Conservation (phyloP, 768 basidiomycete genomes). For the Boletus rubropictus region DNA sequence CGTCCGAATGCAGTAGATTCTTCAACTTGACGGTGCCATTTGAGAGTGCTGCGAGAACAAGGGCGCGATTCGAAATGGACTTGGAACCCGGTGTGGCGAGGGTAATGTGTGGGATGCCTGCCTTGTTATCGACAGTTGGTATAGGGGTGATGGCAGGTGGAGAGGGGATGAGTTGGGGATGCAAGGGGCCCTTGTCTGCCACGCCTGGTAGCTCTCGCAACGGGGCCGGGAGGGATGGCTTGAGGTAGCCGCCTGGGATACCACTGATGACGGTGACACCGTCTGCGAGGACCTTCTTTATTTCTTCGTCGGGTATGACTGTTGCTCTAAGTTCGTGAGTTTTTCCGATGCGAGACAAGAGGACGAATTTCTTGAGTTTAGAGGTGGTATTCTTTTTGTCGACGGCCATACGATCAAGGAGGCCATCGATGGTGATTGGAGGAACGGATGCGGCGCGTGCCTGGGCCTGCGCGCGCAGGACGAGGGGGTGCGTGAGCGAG, state of each 20-base stretch:
- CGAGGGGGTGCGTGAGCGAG: slow-evolving; percentile 68
- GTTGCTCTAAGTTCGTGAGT: slow-evolving; percentile 92
- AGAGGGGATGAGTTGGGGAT: slow-evolving; percentile 17
- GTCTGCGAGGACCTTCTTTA: slow-evolving; percentile 75
- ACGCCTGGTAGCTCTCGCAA: slow-evolving; percentile 18
- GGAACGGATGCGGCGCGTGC: slow-evolving; percentile 19
- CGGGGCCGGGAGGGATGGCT: slow-evolving; percentile 45
- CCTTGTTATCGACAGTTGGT: neutral
- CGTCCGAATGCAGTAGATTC: slow-evolving; percentile 94
- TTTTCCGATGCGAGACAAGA: slow-evolving; percentile 85
- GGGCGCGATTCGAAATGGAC: slow-evolving; percentile 90
- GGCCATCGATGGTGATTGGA: slow-evolving; percentile 56
- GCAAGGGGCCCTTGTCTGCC: slow-evolving; percentile 12
- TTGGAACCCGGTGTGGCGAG: slow-evolving; percentile 97
- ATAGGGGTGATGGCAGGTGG: neutral
- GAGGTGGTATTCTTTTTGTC: slow-evolving; percentile 97
- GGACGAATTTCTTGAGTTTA: slow-evolving; percentile 84
- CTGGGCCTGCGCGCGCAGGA: slow-evolving; percentile 36
- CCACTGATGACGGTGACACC: slow-evolving; percentile 72
- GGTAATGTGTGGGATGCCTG: slow-evolving; percentile 31
- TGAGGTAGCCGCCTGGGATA: slow-evolving; percentile 37
- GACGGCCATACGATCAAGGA: slow-evolving; percentile 90
- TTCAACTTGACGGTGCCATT: slow-evolving; percentile 81
- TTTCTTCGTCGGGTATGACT: slow-evolving; percentile 73
- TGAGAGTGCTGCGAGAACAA: slow-evolving; percentile 89